Base-by-base conservation (phyloP, 352 stramenopile genomes). In the Paralagenidium karlingii region DNA sequence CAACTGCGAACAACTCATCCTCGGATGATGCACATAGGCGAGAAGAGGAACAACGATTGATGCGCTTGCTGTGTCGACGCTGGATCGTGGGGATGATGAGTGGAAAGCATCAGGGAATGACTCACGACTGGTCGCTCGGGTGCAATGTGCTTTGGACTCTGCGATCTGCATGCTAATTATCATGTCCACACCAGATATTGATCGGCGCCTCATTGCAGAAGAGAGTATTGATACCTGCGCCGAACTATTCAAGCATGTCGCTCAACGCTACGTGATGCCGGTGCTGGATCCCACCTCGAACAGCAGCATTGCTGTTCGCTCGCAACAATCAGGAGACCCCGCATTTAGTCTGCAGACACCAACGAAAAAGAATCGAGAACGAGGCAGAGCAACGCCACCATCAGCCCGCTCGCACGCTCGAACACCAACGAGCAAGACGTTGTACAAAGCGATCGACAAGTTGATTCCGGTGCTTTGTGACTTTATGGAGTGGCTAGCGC, bases 211-310 rank as follows among this genome's bases (percentile, higher is more conserved):
- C 38, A 51, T 93, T 0, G 86, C 77, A 0, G 80, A 93, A 46
- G 80, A 90, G n/a, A 67, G 20, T 10, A 87, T 93, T 41, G 69
- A 91, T 24, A 78, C 82, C 31, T 93, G 73, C 39, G 63, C 82
- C 21, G 53, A 75, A 43, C 44, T 89, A 10, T 49, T 90, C 12
- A 67, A 66, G 34, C 64, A 81, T 24, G 40, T 65, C 1, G 53
- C 84, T 31, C 63, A 77, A 9, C 54, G 51, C 20, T 21, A 87
- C 20, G 45, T 90, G 13, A 52, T 87, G 22, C 74, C 74, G 13
- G 82, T 58, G 33, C 71, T 92, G 24, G 76, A 90, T 43, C 64
- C 66, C 18, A 60, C 47, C 2, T 66, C 56, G n/a, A n/a, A n/a
- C n/a, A n/a, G n/a, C 13, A 33, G 28, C 28, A 16, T 13, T 13